phyloP scores from a whole-genome alignment of 306 rosid genomes.

The Spatholobus suberectus region DNA sequence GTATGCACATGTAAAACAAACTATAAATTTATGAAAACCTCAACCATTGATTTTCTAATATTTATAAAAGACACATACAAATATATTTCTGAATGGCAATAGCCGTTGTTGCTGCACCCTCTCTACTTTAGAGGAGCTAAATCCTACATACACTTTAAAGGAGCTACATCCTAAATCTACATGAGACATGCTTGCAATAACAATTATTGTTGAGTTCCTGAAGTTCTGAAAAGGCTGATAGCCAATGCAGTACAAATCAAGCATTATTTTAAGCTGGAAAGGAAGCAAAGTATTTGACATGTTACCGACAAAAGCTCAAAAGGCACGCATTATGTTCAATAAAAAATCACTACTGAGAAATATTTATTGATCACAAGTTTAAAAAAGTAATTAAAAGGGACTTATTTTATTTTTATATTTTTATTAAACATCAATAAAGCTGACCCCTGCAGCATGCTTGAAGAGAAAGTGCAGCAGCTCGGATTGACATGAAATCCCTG shows the following conservation, averaged over 20 bases:
- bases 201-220: neutral
- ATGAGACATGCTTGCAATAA: neutral
- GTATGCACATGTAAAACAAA: neutral
- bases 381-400: neutral
- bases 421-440: constrained; percentile 21
- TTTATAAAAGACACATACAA: neutral
- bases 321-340: neutral
- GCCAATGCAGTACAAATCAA: constrained; percentile 11
- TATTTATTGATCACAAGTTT: neutral
- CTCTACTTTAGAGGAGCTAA: neutral
- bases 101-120: neutral
- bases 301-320: neutral
- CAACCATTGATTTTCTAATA: neutral
- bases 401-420: neutral
- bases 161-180: neutral
- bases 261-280: neutral
- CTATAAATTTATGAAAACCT: neutral
- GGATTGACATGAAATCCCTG: constrained; percentile 63
- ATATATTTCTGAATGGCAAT: neutral
- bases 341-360: neutral
- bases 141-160: neutral
- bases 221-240: neutral
- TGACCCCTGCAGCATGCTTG: constrained; percentile 86
- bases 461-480: constrained; percentile 63
- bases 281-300: neutral